phyloP scores from a whole-genome alignment of 805 yeast species.

The Jamesozyma piceae region DNA sequence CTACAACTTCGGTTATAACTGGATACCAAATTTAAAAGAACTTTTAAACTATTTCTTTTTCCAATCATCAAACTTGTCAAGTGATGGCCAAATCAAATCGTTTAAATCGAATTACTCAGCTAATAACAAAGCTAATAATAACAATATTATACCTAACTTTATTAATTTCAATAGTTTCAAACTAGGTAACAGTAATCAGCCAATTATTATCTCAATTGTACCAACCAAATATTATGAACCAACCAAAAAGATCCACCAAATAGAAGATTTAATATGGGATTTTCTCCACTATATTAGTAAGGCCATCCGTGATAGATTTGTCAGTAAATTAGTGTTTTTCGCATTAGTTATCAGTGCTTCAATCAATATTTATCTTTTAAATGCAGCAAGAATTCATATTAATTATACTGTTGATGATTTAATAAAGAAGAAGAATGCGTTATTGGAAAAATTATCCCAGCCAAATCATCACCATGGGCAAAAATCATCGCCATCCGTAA shows the following conservation, averaged over 20 bases:
- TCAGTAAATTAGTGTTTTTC: constrained; percentile 68
- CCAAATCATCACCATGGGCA: constrained; percentile 1
- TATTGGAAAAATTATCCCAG: constrained; percentile 4
- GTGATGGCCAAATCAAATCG: too few species aligned
- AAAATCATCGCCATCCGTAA: background rate
- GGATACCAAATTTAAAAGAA: constrained; percentile 29
- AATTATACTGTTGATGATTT: constrained; percentile 28
- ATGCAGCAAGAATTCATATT: constrained; percentile 68
- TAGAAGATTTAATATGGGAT: constrained; percentile 41
- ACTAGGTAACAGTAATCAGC: constrained; percentile 19
- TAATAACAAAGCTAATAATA: background rate
- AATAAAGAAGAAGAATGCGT: constrained; percentile 2
- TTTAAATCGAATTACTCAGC: background rate
- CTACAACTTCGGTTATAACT: constrained; percentile 60
- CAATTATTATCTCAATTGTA: constrained; percentile 48
- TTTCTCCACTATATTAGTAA: constrained; percentile 47
- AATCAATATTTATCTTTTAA: constrained; percentile 75
- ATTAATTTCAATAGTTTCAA: background rate
- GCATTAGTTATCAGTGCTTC: constrained; percentile 68
- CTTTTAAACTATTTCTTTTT: constrained; percentile 1
- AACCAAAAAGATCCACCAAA: constrained; percentile 42
- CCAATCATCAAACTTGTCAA: background rate
- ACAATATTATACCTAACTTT: constrained; percentile 31
- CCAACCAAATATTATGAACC: constrained; percentile 53
- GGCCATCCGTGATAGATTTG: constrained; percentile 71